phyloP scores from a whole-genome alignment of 2,329 filamentous ascomycete species.

The Leptosphaerulina australis region DNA sequence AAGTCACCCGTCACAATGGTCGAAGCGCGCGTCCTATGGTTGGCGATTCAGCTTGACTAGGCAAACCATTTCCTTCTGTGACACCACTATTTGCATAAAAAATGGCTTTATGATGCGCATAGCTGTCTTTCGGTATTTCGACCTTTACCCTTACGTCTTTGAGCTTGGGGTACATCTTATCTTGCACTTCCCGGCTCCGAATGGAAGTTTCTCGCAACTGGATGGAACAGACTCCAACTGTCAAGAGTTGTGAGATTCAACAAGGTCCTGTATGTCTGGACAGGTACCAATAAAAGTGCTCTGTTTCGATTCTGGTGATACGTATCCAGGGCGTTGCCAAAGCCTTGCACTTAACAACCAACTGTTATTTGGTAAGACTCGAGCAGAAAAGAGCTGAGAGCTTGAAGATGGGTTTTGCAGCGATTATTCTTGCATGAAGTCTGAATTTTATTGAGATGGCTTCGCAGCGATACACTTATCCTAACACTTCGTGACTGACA shows the following conservation, averaged over 20 bases:
- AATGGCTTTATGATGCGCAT: no score
- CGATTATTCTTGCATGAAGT: conserved; percentile 74
- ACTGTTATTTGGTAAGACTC: conserved; percentile 2
- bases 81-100: no score
- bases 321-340: conserved; percentile 30
- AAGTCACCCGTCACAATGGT: no score
- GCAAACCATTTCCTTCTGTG: no score
- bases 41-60: no score
- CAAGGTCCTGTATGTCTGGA: conserved; percentile 33
- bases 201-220: conserved; percentile 19
- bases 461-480: conserved; percentile 9
- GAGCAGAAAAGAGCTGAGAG: conserved; percentile 31
- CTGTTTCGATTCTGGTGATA: conserved; percentile 22
- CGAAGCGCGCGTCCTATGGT: no score
- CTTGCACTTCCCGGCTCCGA: neutral
- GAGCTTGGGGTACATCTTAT: neutral
- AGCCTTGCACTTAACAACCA: neutral
- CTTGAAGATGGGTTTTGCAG: conserved; percentile 32
- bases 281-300: conserved; percentile 18
- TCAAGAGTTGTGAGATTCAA: conserved; percentile 31
- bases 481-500: neutral
- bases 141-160: conserved; percentile 9
- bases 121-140: no score
- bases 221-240: conserved; percentile 16
- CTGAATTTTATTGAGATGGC: conserved; percentile 42